phyloP scores from a whole-genome alignment of 306 rosid species.

The Vigna reflexopilosa region DNA sequence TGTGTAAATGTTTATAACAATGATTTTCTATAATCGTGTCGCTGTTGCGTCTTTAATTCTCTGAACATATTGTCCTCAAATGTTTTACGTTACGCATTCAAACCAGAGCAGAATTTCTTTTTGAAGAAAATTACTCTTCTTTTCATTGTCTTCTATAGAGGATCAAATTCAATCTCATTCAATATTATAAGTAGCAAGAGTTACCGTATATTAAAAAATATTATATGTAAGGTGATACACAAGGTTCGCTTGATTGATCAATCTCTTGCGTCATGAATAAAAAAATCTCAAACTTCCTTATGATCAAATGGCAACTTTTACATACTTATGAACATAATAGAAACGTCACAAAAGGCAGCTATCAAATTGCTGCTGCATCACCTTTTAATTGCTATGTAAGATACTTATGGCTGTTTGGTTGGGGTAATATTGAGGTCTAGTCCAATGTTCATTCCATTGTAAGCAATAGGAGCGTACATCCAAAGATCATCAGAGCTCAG shows the following conservation, averaged over 20 bases:
- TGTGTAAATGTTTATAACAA: no score
- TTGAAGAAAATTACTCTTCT: background rate
- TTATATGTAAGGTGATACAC: slow-evolving; percentile 29
- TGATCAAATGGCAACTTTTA: slow-evolving; percentile 24
- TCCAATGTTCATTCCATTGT: slow-evolving; percentile 88
- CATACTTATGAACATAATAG: slow-evolving; percentile 20
- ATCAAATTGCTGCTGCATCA: slow-evolving; percentile 18
- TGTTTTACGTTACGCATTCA: background rate
- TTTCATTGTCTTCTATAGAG: no score
- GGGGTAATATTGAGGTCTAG: slow-evolving; percentile 62
- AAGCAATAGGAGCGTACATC: slow-evolving; percentile 97
- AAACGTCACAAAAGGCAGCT: slow-evolving; percentile 32
- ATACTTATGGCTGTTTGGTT: slow-evolving; percentile 47
- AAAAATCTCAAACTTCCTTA: slow-evolving; percentile 20
- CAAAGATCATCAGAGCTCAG: slow-evolving; percentile 87
- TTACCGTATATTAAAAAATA: no score
- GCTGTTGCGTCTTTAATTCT: background rate
- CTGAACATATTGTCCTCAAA: background rate
- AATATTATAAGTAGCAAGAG: no score
- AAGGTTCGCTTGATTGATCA: slow-evolving; percentile 20
- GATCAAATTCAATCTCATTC: no score
- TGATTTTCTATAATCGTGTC: no score
- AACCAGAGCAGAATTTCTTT: background rate
- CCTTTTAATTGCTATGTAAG: slow-evolving; percentile 28
- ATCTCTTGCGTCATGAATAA: slow-evolving; percentile 11